phyloP scores from a whole-genome alignment of 495 filamentous ascomycete species.

The Sabuloglossum arenarium region DNA sequence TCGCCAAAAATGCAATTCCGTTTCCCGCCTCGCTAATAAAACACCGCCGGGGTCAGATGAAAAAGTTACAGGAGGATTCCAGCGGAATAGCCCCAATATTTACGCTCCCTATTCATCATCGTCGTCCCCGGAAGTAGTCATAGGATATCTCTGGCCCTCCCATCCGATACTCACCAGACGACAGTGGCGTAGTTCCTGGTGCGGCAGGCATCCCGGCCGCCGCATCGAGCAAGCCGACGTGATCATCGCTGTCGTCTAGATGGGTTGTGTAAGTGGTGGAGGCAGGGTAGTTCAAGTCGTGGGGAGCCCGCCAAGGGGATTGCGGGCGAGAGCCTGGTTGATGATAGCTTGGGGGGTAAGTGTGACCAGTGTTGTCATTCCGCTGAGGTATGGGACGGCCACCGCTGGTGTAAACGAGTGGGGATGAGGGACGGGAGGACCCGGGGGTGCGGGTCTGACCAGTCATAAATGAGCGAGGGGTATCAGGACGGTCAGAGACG shows the following conservation, averaged over 20 bases:
- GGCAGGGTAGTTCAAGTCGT: constrained; percentile 11
- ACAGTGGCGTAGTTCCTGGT: not conserved
- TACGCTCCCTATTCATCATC: constrained; percentile 2
- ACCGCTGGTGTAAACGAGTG: not conserved
- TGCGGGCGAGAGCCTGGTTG: constrained; percentile 1
- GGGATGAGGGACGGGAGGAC: constrained; percentile 8
- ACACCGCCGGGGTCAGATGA: not conserved
- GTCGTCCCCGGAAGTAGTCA: constrained; percentile 19
- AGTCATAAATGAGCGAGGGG: constrained; percentile 32
- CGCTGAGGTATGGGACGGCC: not conserved
- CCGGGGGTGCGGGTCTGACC: not conserved
- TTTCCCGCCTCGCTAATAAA: not conserved
- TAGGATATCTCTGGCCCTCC: constrained; percentile 17
- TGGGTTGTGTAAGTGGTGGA: constrained; percentile 17
- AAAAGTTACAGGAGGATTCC: not conserved
- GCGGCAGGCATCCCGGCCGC: not conserved
- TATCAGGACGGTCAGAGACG: constrained; percentile 43
- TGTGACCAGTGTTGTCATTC: not conserved
- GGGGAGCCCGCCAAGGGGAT: constrained; percentile 18
- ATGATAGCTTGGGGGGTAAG: not conserved
- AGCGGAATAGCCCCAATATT: not conserved
- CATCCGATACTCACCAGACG: no score
- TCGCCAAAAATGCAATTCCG: not conserved
- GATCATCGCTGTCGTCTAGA: constrained; percentile 24
- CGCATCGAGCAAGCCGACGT: not conserved